Base-by-base conservation (phyloP, 768 basidiomycete species). In the Mycena leptocephala region DNA sequence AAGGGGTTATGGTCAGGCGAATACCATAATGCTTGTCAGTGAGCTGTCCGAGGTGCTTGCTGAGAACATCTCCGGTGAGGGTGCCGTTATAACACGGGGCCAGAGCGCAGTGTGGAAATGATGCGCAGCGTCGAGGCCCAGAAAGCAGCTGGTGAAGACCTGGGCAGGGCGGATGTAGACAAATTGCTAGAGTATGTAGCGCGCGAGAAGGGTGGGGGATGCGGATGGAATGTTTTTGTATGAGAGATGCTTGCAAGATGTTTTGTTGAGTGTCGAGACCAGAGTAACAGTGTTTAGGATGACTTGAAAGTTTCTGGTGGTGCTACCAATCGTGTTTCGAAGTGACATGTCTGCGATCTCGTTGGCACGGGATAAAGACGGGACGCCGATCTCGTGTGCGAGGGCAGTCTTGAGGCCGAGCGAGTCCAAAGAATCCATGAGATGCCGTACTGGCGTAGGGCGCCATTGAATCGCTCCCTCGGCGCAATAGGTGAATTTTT, bases 251-350 rank as follows among this genome's bases (percentile, higher is more conserved):
- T 66, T 51, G 43, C 30, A 32, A n/a, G 30, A n/a, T 2, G 41
- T 58, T 32, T 74, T 74, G 65, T 74, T 22, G 28, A 74, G 55
- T 1, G 35, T 32, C 0, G 48, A 59, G 20, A 74, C 56, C 22
- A 67, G 39, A 2, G 64, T 22, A 13, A 62, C 32, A 7, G 55
- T 74, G 56, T 74, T 58, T n/a, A 56, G 65, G 11, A 74, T 51
- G 18, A 74, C 51, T 33, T 74, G 72, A 35, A 74, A 66, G 56
- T 74, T 67, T 30, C 56, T 64, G 55, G 30, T 46, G 30, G 65
- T 55, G 64, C 64, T 67, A 22, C 65, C 56, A 22, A 20, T 5
- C 41, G 33, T 48, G 32, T 74, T 66, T 1, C 56, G 72, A 30
- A 74, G 24, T 2, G 48, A 56, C 64, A 73, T 30, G 30, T 59